These are phyloP conservation scores for Thelonectria olida DNA, from an alignment of 2,329 filamentous ascomycete species.

Conservation along the genomic window DNA sequence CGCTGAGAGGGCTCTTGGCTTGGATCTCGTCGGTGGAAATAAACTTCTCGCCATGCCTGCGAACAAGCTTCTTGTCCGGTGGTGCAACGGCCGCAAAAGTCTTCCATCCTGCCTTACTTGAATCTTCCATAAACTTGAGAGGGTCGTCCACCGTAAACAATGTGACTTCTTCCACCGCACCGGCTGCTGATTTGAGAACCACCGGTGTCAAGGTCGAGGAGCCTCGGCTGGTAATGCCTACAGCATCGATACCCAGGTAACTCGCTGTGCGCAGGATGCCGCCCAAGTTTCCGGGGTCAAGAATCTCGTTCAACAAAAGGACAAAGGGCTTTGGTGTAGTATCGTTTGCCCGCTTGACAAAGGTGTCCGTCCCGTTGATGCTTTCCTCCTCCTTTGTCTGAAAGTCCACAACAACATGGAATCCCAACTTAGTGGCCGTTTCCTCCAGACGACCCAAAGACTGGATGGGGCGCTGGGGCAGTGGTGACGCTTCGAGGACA, in stretches of 20 bases:
- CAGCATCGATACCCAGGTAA: constrained; percentile 88
- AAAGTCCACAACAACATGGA: constrained; percentile 67
- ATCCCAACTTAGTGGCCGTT: constrained; percentile 57
- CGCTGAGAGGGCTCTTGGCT: constrained; percentile 60
- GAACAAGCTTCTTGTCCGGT: constrained; percentile 45
- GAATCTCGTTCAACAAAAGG: constrained; percentile 77
- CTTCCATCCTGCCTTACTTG: constrained; percentile 78
- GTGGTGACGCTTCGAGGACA: constrained; percentile 84
- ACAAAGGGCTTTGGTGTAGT: constrained; percentile 70
- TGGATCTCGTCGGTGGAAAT: constrained; percentile 61
- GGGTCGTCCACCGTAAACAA: constrained; percentile 77
- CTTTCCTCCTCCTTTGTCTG: constrained; percentile 78
- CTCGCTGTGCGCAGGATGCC: constrained; percentile 88
- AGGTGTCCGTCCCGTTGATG: constrained; percentile 74
- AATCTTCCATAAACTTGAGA: constrained; percentile 73
- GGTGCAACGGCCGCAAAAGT: constrained; percentile 79
- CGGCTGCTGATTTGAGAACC: constrained; percentile 86
- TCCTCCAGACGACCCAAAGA: constrained; percentile 62
- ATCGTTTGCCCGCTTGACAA: constrained; percentile 49
- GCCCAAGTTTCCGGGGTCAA: constrained; percentile 91
- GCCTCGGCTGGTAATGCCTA: constrained; percentile 78
- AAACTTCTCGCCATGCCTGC: constrained; percentile 52
- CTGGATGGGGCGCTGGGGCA: constrained; percentile 76
- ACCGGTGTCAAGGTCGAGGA: constrained; percentile 80
- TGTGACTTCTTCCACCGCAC: constrained; percentile 82